phyloP scores from a whole-genome alignment of 1,284 basidiomycete genomes.

The Trametes pubescens region DNA sequence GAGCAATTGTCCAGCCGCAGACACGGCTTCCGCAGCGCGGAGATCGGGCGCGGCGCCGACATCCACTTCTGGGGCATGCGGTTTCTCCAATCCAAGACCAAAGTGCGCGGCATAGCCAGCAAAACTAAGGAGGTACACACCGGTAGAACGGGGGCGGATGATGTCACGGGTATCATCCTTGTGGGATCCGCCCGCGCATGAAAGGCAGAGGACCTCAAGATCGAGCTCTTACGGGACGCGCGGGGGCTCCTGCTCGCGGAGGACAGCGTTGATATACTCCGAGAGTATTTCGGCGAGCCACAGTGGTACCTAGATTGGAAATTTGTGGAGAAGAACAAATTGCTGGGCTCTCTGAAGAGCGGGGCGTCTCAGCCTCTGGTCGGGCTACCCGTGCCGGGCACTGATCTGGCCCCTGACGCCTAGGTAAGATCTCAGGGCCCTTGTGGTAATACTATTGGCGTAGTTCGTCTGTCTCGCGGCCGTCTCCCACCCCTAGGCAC shows the following conservation, averaged over 20 bases:
- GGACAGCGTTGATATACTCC: neutral
- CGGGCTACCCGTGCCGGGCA: neutral
- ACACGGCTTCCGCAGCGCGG: neutral
- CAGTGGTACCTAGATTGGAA: neutral
- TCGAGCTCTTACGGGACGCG: neutral
- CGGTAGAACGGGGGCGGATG: neutral
- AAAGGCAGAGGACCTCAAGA: neutral
- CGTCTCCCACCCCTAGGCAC: too few relatives aligned
- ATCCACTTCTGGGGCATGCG: neutral
- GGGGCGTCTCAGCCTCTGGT: neutral
- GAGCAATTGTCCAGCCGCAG: neutral
- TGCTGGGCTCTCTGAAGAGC: neutral
- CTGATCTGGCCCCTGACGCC: too few relatives aligned
- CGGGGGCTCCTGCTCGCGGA: neutral
- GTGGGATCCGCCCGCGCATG: neutral
- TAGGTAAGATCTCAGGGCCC: too few relatives aligned
- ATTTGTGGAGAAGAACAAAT: neutral
- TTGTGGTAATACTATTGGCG: too few relatives aligned
- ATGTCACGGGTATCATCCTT: neutral
- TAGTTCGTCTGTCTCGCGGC: too few relatives aligned
- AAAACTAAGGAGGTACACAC: neutral
- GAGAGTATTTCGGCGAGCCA: neutral
- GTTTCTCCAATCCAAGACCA: neutral
- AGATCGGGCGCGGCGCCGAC: neutral
- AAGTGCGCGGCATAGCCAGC: neutral